Conservation (phyloP, 257 asterid genomes). For the Fraxinus excelsior region DNA sequence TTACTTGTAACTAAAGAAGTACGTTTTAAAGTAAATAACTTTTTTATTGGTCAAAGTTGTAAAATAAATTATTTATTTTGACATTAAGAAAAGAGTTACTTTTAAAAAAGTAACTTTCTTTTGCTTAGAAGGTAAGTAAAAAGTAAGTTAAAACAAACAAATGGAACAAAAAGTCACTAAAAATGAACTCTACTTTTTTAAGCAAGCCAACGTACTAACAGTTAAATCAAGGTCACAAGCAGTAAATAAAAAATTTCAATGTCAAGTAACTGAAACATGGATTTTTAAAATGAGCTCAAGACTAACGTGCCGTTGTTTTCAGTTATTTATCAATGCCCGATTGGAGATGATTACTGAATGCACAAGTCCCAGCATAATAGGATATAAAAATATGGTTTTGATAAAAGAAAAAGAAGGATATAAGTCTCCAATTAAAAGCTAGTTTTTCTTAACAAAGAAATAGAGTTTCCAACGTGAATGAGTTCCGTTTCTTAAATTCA, state of each 20-base stretch:
- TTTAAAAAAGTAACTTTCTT: not conserved
- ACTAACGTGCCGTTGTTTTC: not conserved
- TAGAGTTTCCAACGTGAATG: not conserved
- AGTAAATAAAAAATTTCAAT: not conserved
- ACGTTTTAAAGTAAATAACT: not conserved
- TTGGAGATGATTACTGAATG: not conserved
- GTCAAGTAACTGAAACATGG: not conserved
- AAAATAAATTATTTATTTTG: not conserved
- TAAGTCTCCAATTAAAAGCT: not conserved
- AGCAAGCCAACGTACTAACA: not conserved
- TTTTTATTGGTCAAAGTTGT: not conserved
- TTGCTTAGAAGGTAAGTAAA: not conserved
- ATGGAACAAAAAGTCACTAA: not conserved
- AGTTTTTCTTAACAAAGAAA: not conserved
- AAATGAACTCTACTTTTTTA: not conserved
- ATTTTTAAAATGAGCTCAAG: not conserved
- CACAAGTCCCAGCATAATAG: not conserved
- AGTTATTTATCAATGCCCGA: not conserved
- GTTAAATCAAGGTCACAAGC: not conserved
- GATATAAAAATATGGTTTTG: not conserved
- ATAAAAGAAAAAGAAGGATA: not conserved
- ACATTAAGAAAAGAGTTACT: not conserved
- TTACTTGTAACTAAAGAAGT: not conserved
- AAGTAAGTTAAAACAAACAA: not conserved
- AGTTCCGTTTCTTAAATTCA: not conserved